Base-by-base conservation (phyloP, 2,329 filamentous ascomycete species). In the Ophiostoma fasciatum region DNA sequence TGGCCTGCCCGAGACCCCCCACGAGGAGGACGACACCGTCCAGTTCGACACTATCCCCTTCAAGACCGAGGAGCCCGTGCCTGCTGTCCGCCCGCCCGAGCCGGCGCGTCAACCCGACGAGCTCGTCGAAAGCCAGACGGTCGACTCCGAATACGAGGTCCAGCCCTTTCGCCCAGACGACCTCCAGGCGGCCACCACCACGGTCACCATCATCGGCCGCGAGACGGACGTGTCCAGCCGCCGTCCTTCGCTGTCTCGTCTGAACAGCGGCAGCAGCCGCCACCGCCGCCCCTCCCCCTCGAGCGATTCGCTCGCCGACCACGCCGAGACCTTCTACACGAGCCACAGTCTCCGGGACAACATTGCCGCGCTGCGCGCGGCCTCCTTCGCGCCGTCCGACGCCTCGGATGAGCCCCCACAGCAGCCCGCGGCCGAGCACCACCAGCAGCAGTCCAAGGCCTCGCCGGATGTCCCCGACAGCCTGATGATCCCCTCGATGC, bases 121-220 rank as follows among this genome's bases (percentile, higher is more conserved):
- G n/a, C n/a, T n/a, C n/a, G n/a, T 33, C 10, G 14, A 22, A 20
- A 18, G 12, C 9, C 31, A 26, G 13, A 17, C 31, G n/a, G 12
- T 26, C 5, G 35, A 31, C 11, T 14, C 43, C 28, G 51, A 53
- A 23, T 61, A 61, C 31, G 57, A 64, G 39, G 54, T 56, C n/a
- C 50, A 53, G 32, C 59, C 62, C 9, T 59, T 55, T 38, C 48
- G 47, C 12, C 51, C 57, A 18, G 46, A 53, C 13, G 48, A 57
- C 19, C 46, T 53, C 13, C 48, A 57, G n/a, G 52, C 60, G 33
- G 57, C 62, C 42, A 64, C 64, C 9, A 66, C 65, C 10, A 65
- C 61, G 14, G 62, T 69, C 35, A 64, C 63, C 5, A 63, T 70
- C 28, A 48, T 71, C 22, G 61, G 63, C 8, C 61, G 60, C 31